These are phyloP conservation scores for Elaeis oleifera DNA, from an alignment of 202 grass and related monocot species.

Conservation along the genomic window DNA sequence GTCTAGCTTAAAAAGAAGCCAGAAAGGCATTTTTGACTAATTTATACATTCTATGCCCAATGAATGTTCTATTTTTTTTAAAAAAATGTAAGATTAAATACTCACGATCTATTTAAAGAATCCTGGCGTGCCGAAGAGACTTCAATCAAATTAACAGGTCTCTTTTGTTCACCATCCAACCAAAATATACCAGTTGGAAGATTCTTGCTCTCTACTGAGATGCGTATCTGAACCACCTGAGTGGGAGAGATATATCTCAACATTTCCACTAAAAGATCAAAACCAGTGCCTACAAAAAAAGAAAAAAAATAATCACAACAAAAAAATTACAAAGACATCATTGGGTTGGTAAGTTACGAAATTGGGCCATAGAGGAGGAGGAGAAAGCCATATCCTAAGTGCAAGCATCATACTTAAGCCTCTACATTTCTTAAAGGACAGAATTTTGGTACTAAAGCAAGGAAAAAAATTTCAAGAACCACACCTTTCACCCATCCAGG, in stretches of 20 bases:
- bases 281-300: conserved; percentile 66
- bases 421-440: no score
- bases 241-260: conserved; percentile 66
- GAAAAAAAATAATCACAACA: neutral
- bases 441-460: no score
- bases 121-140: conserved; percentile 44
- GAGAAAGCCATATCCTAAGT: no score
- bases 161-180: conserved; percentile 39
- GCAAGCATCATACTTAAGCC: no score
- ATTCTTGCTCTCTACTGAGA: conserved; percentile 55
- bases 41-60: no score
- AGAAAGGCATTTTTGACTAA: no score
- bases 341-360: no score
- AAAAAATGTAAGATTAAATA: neutral
- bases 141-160: conserved; percentile 34
- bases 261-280: conserved; percentile 74
- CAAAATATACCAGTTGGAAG: conserved; percentile 81
- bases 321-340: neutral
- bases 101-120: conserved; percentile 57
- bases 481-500: conserved; percentile 97
- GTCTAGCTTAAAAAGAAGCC: no score
- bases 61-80: neutral
- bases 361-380: no score
- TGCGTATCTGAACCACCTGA: conserved; percentile 57
- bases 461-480: neutral